Evolutionary conservation across 495 filamentous ascomycete species (phyloP).

Genomic region (Haplographium delicatum): DNA sequence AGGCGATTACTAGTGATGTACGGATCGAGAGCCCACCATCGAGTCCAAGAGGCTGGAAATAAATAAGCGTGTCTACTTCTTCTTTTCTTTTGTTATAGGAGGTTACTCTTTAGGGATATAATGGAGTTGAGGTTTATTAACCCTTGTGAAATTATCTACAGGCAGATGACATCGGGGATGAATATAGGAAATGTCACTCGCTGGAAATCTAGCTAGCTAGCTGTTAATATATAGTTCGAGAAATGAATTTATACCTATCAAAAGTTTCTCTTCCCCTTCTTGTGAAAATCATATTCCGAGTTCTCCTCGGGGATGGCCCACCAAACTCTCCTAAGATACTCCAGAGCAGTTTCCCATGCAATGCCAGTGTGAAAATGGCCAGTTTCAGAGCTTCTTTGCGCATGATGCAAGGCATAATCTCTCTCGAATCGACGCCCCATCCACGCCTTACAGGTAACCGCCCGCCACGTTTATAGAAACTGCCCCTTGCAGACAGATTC

Average conservation of each 20-base stretch:
- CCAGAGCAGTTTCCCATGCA: too few species aligned
- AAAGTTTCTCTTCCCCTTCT: too few species aligned
- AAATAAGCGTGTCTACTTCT: not conserved
- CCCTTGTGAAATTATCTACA: not conserved
- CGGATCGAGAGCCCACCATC: constrained; percentile 34
- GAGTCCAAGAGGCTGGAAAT: constrained; percentile 30
- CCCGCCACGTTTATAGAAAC: too few species aligned
- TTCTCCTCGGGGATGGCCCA: too few species aligned
- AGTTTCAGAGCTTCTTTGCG: too few species aligned
- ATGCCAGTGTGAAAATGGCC: too few species aligned
- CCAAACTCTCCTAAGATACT: too few species aligned
- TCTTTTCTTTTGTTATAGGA: constrained; percentile 19
- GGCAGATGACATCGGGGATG: not conserved
- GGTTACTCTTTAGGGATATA: constrained; percentile 5
- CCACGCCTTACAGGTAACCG: too few species aligned
- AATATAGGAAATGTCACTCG: constrained; percentile 17
- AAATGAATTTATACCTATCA: not conserved
- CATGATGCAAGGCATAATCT: too few species aligned
- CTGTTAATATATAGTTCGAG: not conserved
- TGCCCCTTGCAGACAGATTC: too few species aligned
- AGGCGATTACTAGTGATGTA: constrained; percentile 33
- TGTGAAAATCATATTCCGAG: too few species aligned
- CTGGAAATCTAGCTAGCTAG: not conserved
- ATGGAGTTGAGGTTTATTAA: constrained; percentile 7
- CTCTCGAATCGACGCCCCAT: too few species aligned